Evolutionary conservation across 2,329 filamentous ascomycete species (phyloP), one percentile per base, ranked within the genome.

Genomic region (Leptosphaerulina australis): DNA sequence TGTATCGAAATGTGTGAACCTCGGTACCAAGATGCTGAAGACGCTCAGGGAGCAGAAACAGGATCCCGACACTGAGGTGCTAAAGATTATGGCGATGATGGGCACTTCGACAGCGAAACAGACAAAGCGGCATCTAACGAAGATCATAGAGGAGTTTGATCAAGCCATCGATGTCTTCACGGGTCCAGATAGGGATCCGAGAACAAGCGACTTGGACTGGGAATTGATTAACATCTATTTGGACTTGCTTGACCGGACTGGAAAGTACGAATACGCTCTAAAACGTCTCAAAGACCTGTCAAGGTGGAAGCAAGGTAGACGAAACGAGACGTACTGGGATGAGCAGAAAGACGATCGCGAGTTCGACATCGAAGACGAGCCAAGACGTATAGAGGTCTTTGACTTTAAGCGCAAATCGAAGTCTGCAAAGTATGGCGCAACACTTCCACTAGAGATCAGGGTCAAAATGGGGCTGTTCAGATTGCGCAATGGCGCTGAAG

Each of bases 401-500:
- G 81, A 81, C 1, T 96, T 88, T 67, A 72, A 79, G 7, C 76
- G 80, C 4, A 79, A 75, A 3, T 84, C 83, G 66, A 76, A 81
- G 1, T 65, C 74, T 3, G 77, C 80, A 5, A 76, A 81, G 0
- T 96, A 96, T 69, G 91, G 90, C 0, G 72, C 81, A 29, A 84
- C 86, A 1, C 77, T 97, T 29, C 93, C 92, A 0, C 71, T 92
- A 4, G 91, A 97, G 59, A 77, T 99, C 31, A 86, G 93, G 15
- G 83, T 90, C 22, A 94, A 93, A 67, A 77, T 99, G 56, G 93
- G 90, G 3, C 77, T 93, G 3, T 93, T 91, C 67, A 85, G 94
- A n/a, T 75, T 96, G 26, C 86, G 84, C 46, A 77, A 90, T 52
- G 85, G 84, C 0, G 76, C 87, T 20, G 76, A 83, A 12, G 67